Base-by-base conservation (phyloP, 2,329 filamentous ascomycete species). In the Ophiosphaerella herpotricha region DNA sequence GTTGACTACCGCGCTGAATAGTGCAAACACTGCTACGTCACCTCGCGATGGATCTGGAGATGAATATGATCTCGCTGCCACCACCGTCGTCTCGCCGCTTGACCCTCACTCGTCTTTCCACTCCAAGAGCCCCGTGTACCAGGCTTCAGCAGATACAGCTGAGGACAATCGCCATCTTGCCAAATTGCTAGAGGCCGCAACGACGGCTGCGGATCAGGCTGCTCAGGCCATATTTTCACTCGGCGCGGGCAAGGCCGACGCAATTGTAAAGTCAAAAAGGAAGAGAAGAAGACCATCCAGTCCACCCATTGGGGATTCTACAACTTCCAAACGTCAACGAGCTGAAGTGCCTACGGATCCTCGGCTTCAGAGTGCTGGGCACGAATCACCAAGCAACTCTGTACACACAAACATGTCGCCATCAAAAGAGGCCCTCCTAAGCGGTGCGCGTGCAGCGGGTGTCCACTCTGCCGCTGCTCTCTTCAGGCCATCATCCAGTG, bases 381-480 rank as follows among this genome's bases (percentile, higher is more conserved):
- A 43, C 14, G 21, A 18, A 8, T 29, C 26, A 21, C 46, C 42
- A 12, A 46, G 32, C 2, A 46, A 13, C 32, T 53, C 49, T 26
- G 48, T 50, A 18, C 26, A 44, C 16, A 55, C 39, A 31, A 60
- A n/a, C 35, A 39, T 52, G 8, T 48, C 50, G 18, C 61, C 58
- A 8, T 52, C 61, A 24, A 57, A 38, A 48, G 60, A 66, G 14
- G 38, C 46, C 44, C 47, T 62, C 2, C 52, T 67, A 7, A 44
- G 72, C 2, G 76, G 80, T 53, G 75, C 78, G 39, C 78, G 78
- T 29, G 74, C 78, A 18, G 75, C 76, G 33, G 80, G 79, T 40
- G 74, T 82, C 5, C 79, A 82, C 65, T 73, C 70, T 18, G 81
- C 80, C 1, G 78, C 78, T 1, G 80, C 81, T 3, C 70, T 83